Base-by-base conservation (phyloP, 2,329 filamentous ascomycete species). In the Exophiala xenobiotica region DNA sequence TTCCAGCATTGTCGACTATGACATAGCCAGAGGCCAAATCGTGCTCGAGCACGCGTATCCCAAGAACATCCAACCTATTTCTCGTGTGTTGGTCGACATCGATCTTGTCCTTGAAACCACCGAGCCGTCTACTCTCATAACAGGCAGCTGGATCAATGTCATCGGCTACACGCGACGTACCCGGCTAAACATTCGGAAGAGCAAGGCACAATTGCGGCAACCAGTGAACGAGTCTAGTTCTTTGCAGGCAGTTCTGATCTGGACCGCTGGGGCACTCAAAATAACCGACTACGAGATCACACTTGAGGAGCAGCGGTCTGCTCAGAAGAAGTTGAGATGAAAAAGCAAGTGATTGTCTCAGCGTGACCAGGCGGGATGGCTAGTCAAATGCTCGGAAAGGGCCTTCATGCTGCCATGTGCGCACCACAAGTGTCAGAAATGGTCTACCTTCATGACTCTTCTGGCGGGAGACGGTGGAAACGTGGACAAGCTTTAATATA, bases 111-210 rank as follows among this genome's bases (percentile, higher is more conserved):
- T 95, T 4, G 78, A 84, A 62, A 77, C 73, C 7, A 70, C 93
- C 51, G 81, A 79, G 16, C 70, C 78, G 18, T 77, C 87, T 44
- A 78, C 87, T 46, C 78, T 83, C 44, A 72, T 87, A 20, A 26
- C 14, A 35, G 92, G 92, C n/a, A 79, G 86, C 53, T 96, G 91
- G 90, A 70, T 96, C 43, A 95, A 96, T 66, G 78, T 96, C 3
- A 81, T 96, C 59, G 92, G 91, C 4, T 95, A 95, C 67, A 75
- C 91, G 47, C 53, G 58, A 29, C 12, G 38, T 4, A 16, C 45
- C 5, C 18, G 12, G 12, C 24, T 9, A 23, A 24, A 26, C n/a
- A 37, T 7, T n/a, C 23, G 41, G 20, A 53, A 77, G 74, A 52
- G 50, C 41, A 54, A 43, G 54, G 51, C 42, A 24, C 20, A 31